These are phyloP conservation scores for Diaporthe sp. DNA, from an alignment of 2,329 filamentous ascomycete genomes.

Conservation along the genomic window DNA sequence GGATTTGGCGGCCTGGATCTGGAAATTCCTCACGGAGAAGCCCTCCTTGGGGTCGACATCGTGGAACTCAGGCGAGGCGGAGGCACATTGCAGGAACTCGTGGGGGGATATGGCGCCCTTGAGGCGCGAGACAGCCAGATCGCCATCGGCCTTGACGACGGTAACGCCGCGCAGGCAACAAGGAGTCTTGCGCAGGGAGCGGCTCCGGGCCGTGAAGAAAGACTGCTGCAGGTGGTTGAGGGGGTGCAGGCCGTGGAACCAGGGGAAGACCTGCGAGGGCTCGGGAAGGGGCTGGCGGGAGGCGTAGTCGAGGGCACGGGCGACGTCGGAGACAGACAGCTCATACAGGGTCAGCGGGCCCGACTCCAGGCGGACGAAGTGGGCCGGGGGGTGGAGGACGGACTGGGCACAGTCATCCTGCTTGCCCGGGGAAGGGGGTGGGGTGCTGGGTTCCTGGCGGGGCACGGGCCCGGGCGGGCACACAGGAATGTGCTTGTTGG, in stretches of 20 bases:
- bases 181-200: conserved; percentile 78
- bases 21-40: conserved; percentile 96
- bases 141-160: conserved; percentile 89
- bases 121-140: conserved; percentile 79
- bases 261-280: conserved; percentile 90
- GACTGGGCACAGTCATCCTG: conserved; percentile 73
- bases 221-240: conserved; percentile 90
- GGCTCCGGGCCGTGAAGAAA: conserved; percentile 87
- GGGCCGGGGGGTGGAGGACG: conserved; percentile 80
- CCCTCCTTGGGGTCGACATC: conserved; percentile 90
- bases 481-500: conserved; percentile 91
- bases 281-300: conserved; percentile 87
- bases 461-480: conserved; percentile 84
- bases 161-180: conserved; percentile 85
- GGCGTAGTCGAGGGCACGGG: conserved; percentile 80
- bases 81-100: conserved; percentile 76
- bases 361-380: conserved; percentile 66
- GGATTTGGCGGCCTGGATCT: conserved; percentile 92
- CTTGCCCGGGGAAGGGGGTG: conserved; percentile 75
- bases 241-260: conserved; percentile 93
- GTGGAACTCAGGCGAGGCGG: conserved; percentile 73
- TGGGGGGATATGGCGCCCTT: conserved; percentile 89
- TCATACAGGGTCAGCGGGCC: conserved; percentile 76
- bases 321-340: conserved; percentile 77
- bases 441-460: conserved; percentile 69